Conservation (phyloP, 371 early-diverging fungal genomes). For the Neoconidiobolus thromboides region DNA sequence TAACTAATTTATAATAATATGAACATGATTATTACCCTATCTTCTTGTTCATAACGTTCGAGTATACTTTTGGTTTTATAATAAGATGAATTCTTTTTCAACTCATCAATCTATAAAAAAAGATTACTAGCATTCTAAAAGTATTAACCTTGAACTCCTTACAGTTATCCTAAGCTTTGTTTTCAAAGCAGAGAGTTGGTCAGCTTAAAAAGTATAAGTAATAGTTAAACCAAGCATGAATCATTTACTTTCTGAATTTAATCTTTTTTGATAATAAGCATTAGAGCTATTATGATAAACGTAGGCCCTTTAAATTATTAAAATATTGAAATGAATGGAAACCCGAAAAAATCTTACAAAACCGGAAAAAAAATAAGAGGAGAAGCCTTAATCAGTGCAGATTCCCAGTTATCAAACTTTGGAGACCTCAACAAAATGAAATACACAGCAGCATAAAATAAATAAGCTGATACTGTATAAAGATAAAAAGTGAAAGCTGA, state of each 20-base stretch:
- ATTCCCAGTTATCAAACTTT: not conserved
- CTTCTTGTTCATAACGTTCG: slow-evolving; percentile 58
- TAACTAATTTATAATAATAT: not conserved
- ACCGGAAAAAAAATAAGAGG: not conserved
- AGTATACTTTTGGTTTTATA: slow-evolving; percentile 74
- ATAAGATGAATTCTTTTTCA: slow-evolving; percentile 75
- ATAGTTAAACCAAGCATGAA: not conserved
- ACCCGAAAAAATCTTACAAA: slow-evolving; percentile 1
- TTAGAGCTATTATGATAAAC: not conserved
- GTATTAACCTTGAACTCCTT: not conserved
- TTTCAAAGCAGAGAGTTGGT: not conserved
- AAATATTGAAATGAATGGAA: not conserved
- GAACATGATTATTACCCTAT: not conserved
- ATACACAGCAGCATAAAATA: not conserved
- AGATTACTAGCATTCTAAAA: not conserved
- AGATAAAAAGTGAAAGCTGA: not conserved
- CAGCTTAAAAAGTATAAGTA: not conserved
- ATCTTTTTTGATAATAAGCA: not conserved
- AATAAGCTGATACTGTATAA: not conserved
- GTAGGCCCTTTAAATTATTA: not conserved
- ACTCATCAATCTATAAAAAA: slow-evolving; percentile 42
- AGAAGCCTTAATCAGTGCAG: not conserved
- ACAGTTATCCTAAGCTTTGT: not conserved
- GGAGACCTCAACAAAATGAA: not conserved
- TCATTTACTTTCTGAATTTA: not conserved